Conservation (phyloP, 2,329 filamentous ascomycete species). For the Mycosphaerella sp. region DNA sequence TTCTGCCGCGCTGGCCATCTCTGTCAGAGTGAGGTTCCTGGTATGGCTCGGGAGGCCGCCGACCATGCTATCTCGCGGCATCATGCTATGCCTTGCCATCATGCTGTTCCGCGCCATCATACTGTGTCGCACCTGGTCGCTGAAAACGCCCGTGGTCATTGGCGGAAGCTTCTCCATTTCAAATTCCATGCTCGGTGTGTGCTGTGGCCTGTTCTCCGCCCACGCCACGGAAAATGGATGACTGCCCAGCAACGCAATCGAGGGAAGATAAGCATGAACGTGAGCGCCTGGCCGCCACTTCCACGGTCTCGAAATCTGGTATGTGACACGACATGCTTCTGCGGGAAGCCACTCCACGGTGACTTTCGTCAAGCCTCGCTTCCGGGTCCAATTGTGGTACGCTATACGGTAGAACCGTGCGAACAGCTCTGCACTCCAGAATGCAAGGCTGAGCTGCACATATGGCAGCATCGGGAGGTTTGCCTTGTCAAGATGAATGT, state of each 20-base stretch:
- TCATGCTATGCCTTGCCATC: constrained; percentile 11
- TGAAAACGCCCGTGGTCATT: constrained; percentile 3
- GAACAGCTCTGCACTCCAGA: constrained; percentile 66
- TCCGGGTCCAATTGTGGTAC: constrained; percentile 49
- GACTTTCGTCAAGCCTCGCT: constrained; percentile 45
- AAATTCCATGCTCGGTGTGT: constrained; percentile 28
- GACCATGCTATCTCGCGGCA: constrained; percentile 7
- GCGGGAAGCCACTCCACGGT: constrained; percentile 54
- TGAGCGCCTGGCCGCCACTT: constrained; percentile 51
- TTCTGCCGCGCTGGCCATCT: constrained; percentile 18
- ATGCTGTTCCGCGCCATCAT: constrained; percentile 12
- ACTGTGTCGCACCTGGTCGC: constrained; percentile 9
- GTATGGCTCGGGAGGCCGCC: constrained; percentile 4
- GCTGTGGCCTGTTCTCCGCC: constrained; percentile 45
- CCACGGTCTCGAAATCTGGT: constrained; percentile 51
- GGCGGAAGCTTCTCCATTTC: constrained; percentile 33
- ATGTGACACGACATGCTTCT: constrained; percentile 56
- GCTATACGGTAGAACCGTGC: constrained; percentile 45
- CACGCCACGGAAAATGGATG: constrained; percentile 49
- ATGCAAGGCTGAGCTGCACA: constrained; percentile 63
- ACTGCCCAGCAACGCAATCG: constrained; percentile 37
- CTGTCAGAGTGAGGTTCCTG: constrained; percentile 11
- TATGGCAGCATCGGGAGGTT: constrained; percentile 63
- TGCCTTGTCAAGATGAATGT: constrained; percentile 68
- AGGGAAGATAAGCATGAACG: constrained; percentile 55